Base-by-base conservation (phyloP, 768 basidiomycete species). In the Boletellus ananiceps region DNA sequence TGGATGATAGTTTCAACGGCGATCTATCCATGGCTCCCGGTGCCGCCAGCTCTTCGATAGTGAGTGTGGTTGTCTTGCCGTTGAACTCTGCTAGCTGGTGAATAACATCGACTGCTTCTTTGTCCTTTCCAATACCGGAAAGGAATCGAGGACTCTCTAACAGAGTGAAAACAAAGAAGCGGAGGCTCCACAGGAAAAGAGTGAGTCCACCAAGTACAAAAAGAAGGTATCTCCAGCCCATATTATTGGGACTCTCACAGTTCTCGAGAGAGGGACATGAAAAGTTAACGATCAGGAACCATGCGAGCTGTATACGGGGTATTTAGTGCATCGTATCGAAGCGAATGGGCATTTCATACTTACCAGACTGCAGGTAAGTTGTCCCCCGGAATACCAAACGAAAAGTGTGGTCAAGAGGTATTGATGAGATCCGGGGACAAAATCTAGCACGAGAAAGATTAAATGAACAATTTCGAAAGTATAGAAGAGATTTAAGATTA, bases 201-300 rank as follows among this genome's bases (percentile, higher is more conserved):
- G 74, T 79, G 35, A 82, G 52, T 8, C 71, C 79, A 3, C 81
- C 81, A 35, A 81, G 73, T 0, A 71, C 71, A 59, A 79, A 74
- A 29, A 81, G 64, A 23, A 81, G 71, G 57, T 83, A 82, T 27
- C 82, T 69, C 82, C 82, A 83, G 19, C 82, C 81, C 81, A 80
- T 82, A 55, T 83, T 83, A 16, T 76, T 55, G 3, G 69, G 60
- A 40, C 67, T 72, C 33, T 69, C 50, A 50, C 78, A 78, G 4
- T 66, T 56, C 6, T 48, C 50, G 0, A 64, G 14, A 5, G 62
- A 55, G 1, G 70, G 45, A 52, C 81, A 83, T 5, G 81, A 78
- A 51, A 75, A 75, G 53, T 80, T 77, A 13, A 76, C 69, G 14
- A 82, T 77, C 25, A 83, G 60, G 2, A 81, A 78, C 82, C 82